Evolutionary conservation across 305 asterid genomes (phyloP).

Genomic region (Rubia tinctorum): DNA sequence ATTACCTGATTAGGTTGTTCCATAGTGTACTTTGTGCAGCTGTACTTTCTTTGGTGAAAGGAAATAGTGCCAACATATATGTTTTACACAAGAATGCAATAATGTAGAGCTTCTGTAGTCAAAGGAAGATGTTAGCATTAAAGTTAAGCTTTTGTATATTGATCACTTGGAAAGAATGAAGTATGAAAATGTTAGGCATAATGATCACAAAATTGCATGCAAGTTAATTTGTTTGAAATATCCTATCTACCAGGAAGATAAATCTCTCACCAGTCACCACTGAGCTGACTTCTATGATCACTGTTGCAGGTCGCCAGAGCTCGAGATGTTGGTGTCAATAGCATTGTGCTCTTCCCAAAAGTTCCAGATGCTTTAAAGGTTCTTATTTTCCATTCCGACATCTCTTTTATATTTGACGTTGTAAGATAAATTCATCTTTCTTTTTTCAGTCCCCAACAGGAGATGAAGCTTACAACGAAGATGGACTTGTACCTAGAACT

Average conservation of each 20-base stretch:
- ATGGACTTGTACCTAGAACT: conserved; percentile 86
- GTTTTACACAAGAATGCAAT: neutral
- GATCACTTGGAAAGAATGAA: neutral
- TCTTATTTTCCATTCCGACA: conserved; percentile 9
- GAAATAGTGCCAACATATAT: neutral
- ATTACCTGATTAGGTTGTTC: neutral
- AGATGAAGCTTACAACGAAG: conserved; percentile 90
- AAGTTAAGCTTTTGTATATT: neutral
- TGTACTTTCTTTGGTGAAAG: neutral
- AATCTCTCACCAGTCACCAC: neutral
- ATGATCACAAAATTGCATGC: neutral
- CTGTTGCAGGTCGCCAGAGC: conserved; percentile 81
- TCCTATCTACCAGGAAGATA: neutral
- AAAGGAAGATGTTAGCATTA: neutral
- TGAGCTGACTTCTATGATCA: conserved; percentile 1
- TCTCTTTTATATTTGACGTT: neutral
- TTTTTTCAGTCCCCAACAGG: conserved; percentile 67
- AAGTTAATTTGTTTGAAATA: neutral
- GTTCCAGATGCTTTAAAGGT: conserved; percentile 98
- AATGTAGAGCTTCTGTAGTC: neutral
- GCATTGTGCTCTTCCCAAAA: conserved; percentile 97
- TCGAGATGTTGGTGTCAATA: conserved; percentile 93
- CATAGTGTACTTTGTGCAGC: neutral
- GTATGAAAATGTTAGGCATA: neutral
- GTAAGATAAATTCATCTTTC: conserved; percentile 15